Percentiles rank a stretch among this genome's conserved stretches.
These are phyloP conservation scores for Tetrahymena elliotti DNA, from an alignment of 73 alveolate species.

Conservation along the genomic window DNA sequence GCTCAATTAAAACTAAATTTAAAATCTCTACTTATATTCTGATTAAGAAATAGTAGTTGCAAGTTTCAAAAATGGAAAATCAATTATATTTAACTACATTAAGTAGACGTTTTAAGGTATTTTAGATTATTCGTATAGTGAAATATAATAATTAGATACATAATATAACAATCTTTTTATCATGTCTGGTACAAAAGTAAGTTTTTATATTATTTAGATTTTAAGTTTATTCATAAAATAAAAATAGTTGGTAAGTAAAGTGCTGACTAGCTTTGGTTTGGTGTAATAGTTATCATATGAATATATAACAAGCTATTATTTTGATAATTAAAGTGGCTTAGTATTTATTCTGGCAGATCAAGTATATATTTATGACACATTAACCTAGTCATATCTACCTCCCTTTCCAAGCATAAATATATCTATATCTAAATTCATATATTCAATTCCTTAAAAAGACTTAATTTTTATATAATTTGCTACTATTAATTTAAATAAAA, in stretches of 20 bases:
- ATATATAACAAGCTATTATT: background rate
- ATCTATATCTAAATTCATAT: background rate
- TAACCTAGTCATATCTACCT: background rate
- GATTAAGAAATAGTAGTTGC: background rate
- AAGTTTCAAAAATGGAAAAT: background rate
- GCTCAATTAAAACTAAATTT: background rate
- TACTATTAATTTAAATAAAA: background rate
- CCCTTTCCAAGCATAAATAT: background rate
- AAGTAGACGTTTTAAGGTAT: background rate
- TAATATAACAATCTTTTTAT: background rate
- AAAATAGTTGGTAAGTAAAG: background rate
- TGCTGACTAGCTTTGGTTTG: background rate
- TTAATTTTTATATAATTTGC: background rate
- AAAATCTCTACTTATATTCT: background rate
- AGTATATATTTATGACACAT: background rate
- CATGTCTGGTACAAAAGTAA: background rate
- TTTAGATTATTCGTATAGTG: background rate
- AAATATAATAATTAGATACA: background rate
- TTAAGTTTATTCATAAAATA: too few relatives aligned
- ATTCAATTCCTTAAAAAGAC: background rate
- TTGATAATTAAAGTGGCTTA: background rate
- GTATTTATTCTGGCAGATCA: background rate
- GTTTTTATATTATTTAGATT: too few relatives aligned
- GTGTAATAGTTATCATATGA: background rate
- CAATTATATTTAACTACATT: background rate